These are phyloP conservation scores for Coleophoma cylindrospora DNA, from an alignment of 2,329 filamentous ascomycete species.

Conservation along the genomic window DNA sequence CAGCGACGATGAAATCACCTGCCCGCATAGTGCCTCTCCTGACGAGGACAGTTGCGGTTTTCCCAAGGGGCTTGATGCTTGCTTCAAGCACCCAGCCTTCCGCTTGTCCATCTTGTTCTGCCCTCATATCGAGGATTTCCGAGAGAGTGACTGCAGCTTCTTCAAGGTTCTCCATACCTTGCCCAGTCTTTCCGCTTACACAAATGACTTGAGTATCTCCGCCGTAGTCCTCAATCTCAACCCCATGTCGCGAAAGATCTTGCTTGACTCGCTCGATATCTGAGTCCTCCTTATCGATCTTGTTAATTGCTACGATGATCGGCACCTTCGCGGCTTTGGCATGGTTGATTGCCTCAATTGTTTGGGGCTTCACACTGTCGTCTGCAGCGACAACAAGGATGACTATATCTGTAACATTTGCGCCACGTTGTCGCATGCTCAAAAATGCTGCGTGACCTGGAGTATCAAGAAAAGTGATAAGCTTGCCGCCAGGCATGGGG, in stretches of 20 bases:
- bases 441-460: constrained; percentile 95
- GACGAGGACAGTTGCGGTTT: constrained; percentile 83
- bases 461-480: constrained; percentile 94
- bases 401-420: constrained; percentile 94
- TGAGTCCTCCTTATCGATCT: constrained; percentile 84
- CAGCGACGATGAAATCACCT: constrained; percentile 83
- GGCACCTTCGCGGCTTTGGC: constrained; percentile 82
- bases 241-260: constrained; percentile 75
- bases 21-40: constrained; percentile 77
- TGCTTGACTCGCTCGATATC: constrained; percentile 80
- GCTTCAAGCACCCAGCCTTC: constrained; percentile 96
- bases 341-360: constrained; percentile 92
- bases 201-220: constrained; percentile 89
- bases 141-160: constrained; percentile 83
- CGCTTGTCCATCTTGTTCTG: constrained; percentile 68
- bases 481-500: constrained; percentile 76
- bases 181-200: constrained; percentile 89
- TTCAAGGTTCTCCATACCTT: constrained; percentile 87
- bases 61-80: constrained; percentile 78
- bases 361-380: constrained; percentile 96
- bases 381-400: constrained; percentile 94
- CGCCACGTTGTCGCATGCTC: constrained; percentile 91
- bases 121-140: constrained; percentile 86
- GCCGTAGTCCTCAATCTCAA: constrained; percentile 92
- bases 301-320: constrained; percentile 97